Percentiles rank a stretch among this genome's conserved stretches.
These are phyloP conservation scores for Lodderomyces theae DNA, from an alignment of 1,139 yeast genomes.

Conservation along the genomic window DNA sequence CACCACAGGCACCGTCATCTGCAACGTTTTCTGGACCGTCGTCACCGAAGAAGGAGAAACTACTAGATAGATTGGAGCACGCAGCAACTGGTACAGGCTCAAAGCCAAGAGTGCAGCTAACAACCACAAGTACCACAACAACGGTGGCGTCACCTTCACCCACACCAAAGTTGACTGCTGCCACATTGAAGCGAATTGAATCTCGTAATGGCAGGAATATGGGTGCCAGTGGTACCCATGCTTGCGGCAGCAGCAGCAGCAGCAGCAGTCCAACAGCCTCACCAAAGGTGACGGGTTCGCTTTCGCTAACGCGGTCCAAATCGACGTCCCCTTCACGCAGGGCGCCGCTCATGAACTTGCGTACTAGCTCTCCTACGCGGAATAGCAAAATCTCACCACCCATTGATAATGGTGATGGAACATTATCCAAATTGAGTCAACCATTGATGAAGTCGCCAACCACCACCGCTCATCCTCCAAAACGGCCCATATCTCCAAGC, in stretches of 20 bases:
- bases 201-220: slow-evolving; percentile 14
- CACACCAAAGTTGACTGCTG: slow-evolving; percentile 23
- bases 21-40: slow-evolving; percentile 4
- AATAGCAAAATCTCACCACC: neutral
- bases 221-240: neutral
- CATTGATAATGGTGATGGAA: neutral
- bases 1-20: no score
- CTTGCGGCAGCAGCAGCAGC: no score
- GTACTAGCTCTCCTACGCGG: neutral
- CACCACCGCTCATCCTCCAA: no score
- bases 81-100: neutral
- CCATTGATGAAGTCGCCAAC: slow-evolving; percentile 4
- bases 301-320: slow-evolving; percentile 9
- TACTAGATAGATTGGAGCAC: neutral
- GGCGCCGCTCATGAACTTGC: neutral
- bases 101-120: neutral
- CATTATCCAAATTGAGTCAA: slow-evolving; percentile 1
- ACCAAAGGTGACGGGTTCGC: slow-evolving; percentile 1
- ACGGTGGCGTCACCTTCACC: no score
- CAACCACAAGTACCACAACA: no score
- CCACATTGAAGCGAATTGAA: slow-evolving; percentile 33
- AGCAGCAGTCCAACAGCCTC: no score
- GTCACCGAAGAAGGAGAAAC: slow-evolving; percentile 2
- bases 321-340: slow-evolving; percentile 7
- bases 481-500: slow-evolving; percentile 4